These are phyloP conservation scores for Xylariaceae sp. DNA, from an alignment of 2,329 filamentous ascomycete species.

Conservation along the genomic window DNA sequence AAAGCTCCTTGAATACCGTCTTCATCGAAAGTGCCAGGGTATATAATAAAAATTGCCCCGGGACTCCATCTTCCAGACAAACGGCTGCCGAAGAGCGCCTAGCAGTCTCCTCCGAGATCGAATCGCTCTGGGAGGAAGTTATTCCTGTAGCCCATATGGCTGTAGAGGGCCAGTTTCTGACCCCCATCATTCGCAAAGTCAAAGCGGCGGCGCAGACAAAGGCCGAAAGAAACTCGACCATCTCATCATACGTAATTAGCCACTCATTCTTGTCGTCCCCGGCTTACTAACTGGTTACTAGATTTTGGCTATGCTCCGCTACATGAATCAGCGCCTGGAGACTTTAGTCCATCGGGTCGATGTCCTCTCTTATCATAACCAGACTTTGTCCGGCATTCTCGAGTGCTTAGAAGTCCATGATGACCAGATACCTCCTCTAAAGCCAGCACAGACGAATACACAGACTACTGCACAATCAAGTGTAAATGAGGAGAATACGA, in stretches of 20 bases:
- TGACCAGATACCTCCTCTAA: slow-evolving; percentile 2
- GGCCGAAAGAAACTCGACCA: slow-evolving; percentile 7
- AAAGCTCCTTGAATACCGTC: slow-evolving; percentile 5
- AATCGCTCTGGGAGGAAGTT: slow-evolving; percentile 27
- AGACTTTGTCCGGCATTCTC: slow-evolving; percentile 13
- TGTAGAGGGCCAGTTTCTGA: slow-evolving; percentile 21
- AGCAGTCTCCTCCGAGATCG: slow-evolving; percentile 21
- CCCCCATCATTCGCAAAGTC: not conserved
- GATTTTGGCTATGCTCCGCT: slow-evolving; percentile 17
- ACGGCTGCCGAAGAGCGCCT: slow-evolving; percentile 14
- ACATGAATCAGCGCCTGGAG: slow-evolving; percentile 19
- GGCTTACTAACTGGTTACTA: slow-evolving; percentile 1
- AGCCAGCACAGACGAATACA: not conserved
- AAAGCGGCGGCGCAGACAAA: not conserved
- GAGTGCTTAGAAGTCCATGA: not conserved
- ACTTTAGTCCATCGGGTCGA: slow-evolving; percentile 11
- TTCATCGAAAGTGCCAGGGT: slow-evolving; percentile 9
- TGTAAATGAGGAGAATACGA: not conserved
- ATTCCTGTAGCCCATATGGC: slow-evolving; percentile 28
- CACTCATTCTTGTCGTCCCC: not conserved
- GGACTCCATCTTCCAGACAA: slow-evolving; percentile 1
- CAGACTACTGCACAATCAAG: not conserved
- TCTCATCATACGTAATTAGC: slow-evolving; percentile 14
- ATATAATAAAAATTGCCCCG: slow-evolving; percentile 5
- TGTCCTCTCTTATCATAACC: slow-evolving; percentile 16